phyloP scores from a whole-genome alignment of 2,329 filamentous ascomycete species.

The Xylariaceae sp. region DNA sequence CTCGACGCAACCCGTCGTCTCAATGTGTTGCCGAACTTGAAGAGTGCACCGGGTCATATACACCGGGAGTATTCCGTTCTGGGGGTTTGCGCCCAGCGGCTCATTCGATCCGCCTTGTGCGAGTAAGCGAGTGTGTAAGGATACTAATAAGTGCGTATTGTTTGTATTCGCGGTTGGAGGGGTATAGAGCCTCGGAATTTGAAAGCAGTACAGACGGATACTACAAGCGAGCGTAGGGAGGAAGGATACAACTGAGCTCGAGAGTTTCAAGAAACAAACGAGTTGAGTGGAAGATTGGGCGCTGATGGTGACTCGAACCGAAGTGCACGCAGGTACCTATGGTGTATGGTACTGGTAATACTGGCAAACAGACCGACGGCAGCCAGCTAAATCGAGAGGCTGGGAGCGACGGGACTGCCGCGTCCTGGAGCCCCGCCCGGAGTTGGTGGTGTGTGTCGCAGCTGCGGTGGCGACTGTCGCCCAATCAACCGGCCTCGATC shows the following conservation, averaged over 20 bases:
- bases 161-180: too few species aligned
- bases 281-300: conserved; percentile 17
- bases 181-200: too few species aligned
- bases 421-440: conserved; percentile 13
- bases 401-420: conserved; percentile 15
- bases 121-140: too few species aligned
- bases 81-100: too few species aligned
- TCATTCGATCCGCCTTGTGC: too few species aligned
- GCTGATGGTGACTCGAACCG: conserved; percentile 10
- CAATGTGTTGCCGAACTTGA: background rate
- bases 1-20: conserved; percentile 9
- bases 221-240: background rate
- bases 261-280: conserved; percentile 12
- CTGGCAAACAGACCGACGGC: conserved; percentile 2
- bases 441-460: conserved; percentile 7
- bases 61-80: too few species aligned
- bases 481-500: conserved; percentile 18
- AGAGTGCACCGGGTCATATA: too few species aligned
- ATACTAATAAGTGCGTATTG: too few species aligned
- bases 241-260: background rate
- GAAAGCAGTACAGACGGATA: background rate
- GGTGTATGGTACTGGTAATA: background rate
- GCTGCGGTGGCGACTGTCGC: conserved; percentile 11
- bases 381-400: conserved; percentile 28
- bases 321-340: conserved; percentile 3